A percentile compares a stretch with the other conserved stretches of the same genome.
phyloP scores from a whole-genome alignment of 2,329 filamentous ascomycete genomes.

The Penicillium glabrum region DNA sequence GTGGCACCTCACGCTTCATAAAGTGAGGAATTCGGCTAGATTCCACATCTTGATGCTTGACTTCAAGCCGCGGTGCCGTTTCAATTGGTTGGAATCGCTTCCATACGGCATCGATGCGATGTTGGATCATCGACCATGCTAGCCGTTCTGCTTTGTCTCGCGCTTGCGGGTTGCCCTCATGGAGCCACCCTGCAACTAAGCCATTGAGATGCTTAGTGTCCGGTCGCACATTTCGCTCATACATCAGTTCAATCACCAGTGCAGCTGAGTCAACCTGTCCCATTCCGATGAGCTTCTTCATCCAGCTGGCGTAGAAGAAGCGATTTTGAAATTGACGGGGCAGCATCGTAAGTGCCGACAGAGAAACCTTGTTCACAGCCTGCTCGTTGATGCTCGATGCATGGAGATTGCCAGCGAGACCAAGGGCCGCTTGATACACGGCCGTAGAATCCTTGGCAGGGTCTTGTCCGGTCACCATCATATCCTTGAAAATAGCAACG shows the following conservation, averaged over 20 bases:
- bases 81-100: slow-evolving; percentile 28
- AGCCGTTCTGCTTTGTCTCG: slow-evolving; percentile 64
- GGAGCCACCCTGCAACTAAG: slow-evolving; percentile 74
- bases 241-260: slow-evolving; percentile 74
- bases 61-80: slow-evolving; percentile 26
- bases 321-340: slow-evolving; percentile 63
- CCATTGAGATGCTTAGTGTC: slow-evolving; percentile 78
- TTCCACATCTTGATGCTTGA: slow-evolving; percentile 25
- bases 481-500: slow-evolving; percentile 78
- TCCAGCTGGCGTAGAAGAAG: slow-evolving; percentile 85
- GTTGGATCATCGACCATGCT: slow-evolving; percentile 74
- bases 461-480: slow-evolving; percentile 68
- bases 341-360: slow-evolving; percentile 52
- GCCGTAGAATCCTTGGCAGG: slow-evolving; percentile 44
- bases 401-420: slow-evolving; percentile 42
- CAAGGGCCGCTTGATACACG: slow-evolving; percentile 45
- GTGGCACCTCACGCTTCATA: slow-evolving; percentile 47
- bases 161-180: slow-evolving; percentile 57
- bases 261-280: slow-evolving; percentile 69
- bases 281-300: slow-evolving; percentile 76
- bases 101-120: slow-evolving; percentile 64
- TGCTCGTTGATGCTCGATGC: slow-evolving; percentile 42
- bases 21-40: slow-evolving; percentile 36
- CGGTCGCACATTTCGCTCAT: slow-evolving; percentile 64
- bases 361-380: slow-evolving; percentile 49